Conservation (phyloP, 768 basidiomycete genomes). For the Boletus rubroflammeus region DNA sequence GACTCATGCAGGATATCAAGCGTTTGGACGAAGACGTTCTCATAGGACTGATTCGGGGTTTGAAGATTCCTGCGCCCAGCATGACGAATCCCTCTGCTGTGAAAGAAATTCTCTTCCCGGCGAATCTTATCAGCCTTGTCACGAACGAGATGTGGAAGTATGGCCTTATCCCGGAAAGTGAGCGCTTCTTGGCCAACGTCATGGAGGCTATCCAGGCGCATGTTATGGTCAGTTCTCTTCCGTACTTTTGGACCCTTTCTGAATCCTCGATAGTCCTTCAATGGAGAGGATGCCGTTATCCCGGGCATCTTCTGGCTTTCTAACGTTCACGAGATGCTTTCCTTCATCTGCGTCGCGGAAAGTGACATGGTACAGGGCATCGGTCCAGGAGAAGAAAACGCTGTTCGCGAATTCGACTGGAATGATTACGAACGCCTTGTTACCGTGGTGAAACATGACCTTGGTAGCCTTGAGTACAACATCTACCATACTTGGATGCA, state of each 20-base stretch:
- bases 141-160: constrained; percentile 99
- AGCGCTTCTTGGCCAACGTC: constrained; percentile 95
- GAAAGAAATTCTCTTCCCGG: constrained; percentile 98
- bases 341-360: constrained; percentile 98
- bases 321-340: constrained; percentile 98
- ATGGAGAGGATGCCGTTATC: constrained; percentile 89
- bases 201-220: constrained; percentile 98
- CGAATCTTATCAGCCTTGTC: constrained; percentile 93
- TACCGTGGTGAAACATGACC: constrained; percentile 97
- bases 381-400: constrained; percentile 90
- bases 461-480: constrained; percentile 98
- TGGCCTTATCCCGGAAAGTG: constrained; percentile 93
- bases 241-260: neutral
- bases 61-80: constrained; percentile 92
- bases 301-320: constrained; percentile 99
- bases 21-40: constrained; percentile 92
- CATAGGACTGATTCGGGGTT: constrained; percentile 80
- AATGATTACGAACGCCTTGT: constrained; percentile 94
- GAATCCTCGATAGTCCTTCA: constrained; percentile 60
- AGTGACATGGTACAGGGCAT: constrained; percentile 98
- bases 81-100: constrained; percentile 88
- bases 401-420: constrained; percentile 93
- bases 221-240: constrained; percentile 79
- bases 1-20: constrained; percentile 86
- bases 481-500: constrained; percentile 99